phyloP scores from a whole-genome alignment of 2,329 filamentous ascomycete species.

The Mollisia scopiformis region DNA sequence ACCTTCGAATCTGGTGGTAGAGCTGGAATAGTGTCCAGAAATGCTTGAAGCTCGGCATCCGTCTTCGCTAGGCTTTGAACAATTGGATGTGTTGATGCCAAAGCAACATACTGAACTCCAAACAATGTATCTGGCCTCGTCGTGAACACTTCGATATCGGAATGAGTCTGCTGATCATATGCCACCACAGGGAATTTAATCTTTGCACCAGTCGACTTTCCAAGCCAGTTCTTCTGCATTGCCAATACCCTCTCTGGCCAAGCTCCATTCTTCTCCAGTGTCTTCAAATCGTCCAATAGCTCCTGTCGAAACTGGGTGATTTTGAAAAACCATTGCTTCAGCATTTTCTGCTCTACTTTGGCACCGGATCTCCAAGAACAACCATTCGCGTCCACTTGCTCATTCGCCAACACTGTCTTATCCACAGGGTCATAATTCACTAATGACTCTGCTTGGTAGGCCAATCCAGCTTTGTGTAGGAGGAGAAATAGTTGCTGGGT shows the following conservation, averaged over 20 bases:
- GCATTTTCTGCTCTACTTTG: conserved; percentile 75
- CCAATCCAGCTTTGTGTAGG: conserved; percentile 73
- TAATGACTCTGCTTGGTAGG: conserved; percentile 80
- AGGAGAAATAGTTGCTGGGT: conserved; percentile 85
- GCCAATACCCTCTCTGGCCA: conserved; percentile 85
- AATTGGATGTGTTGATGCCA: conserved; percentile 74
- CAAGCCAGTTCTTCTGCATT: conserved; percentile 89
- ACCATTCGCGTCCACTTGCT: conserved; percentile 88
- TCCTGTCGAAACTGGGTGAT: conserved; percentile 79
- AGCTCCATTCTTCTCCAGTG: conserved; percentile 60
- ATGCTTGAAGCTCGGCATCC: conserved; percentile 66
- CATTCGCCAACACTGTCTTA: conserved; percentile 87
- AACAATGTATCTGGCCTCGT: conserved; percentile 86
- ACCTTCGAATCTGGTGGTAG: conserved; percentile 60
- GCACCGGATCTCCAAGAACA: conserved; percentile 87
- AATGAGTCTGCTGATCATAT: conserved; percentile 23
- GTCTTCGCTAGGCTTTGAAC: conserved; percentile 62
- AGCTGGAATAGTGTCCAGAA: conserved; percentile 65
- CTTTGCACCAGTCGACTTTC: conserved; percentile 73
- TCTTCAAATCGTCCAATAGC: conserved; percentile 71
- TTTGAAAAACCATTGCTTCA: conserved; percentile 89
- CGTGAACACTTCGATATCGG: conserved; percentile 73
- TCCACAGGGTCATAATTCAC: conserved; percentile 93
- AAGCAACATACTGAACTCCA: conserved; percentile 81
- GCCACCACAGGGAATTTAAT: conserved; percentile 68